Percentiles rank a stretch among this genome's conserved stretches.
Conservation (phyloP, 1,284 basidiomycete genomes). For the Anthracocystis panici-leucophaei region DNA sequence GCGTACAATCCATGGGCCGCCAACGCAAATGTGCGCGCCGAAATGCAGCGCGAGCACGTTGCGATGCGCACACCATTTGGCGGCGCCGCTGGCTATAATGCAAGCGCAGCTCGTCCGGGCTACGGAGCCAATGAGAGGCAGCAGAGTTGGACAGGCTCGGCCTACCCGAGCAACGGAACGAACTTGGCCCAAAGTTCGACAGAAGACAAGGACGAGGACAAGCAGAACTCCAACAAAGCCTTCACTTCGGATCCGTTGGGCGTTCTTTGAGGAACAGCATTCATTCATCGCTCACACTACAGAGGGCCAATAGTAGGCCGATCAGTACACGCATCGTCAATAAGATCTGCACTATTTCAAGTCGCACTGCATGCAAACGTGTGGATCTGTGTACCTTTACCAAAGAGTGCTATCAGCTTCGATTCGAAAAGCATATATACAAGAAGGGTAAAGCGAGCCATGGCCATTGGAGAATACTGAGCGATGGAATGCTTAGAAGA, state of each 20-base stretch:
- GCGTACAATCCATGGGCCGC: constrained; percentile 45
- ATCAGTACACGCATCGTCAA: neutral
- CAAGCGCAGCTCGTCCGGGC: constrained; percentile 5
- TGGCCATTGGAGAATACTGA: neutral
- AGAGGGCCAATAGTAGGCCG: neutral
- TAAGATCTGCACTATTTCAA: neutral
- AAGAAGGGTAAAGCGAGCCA: neutral
- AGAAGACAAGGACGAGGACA: constrained; percentile 10
- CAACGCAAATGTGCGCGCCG: constrained; percentile 24
- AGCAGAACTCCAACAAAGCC: constrained; percentile 2
- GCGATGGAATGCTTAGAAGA: constrained; percentile 28
- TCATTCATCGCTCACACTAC: neutral
- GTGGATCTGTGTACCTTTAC: neutral
- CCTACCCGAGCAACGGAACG: neutral
- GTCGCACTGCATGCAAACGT: neutral
- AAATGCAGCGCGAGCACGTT: constrained; percentile 49
- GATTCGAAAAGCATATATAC: constrained; percentile 5
- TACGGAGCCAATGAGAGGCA: constrained; percentile 10
- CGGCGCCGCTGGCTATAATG: neutral
- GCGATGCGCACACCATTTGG: constrained; percentile 26
- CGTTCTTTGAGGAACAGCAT: constrained; percentile 18
- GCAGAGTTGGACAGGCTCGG: constrained; percentile 17
- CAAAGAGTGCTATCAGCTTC: neutral
- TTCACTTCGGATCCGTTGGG: constrained; percentile 39
- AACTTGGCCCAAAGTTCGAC: neutral